Evolutionary conservation across 192 early-diverging fungal genomes (phyloP).

Genomic region (Geranomyces variabilis): DNA sequence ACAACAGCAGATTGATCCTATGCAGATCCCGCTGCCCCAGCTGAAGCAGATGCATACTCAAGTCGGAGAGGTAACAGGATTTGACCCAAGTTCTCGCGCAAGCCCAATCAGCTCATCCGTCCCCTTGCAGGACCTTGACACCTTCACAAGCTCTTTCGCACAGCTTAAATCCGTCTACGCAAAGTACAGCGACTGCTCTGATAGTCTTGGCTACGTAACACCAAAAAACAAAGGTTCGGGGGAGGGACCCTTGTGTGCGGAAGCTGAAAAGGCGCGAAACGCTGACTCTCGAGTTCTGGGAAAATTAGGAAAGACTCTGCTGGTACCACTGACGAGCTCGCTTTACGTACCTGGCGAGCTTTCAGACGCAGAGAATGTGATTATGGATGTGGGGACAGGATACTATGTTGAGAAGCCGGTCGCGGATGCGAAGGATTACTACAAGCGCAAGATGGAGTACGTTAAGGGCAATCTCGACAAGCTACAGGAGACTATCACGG

Average conservation of each 20-base stretch:
- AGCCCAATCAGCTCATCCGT: too few species aligned
- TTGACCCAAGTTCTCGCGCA: slow-evolving; percentile 8
- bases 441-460: slow-evolving; percentile 79
- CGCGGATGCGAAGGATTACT: slow-evolving; percentile 82
- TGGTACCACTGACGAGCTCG: slow-evolving; percentile 80
- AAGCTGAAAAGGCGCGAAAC: not conserved
- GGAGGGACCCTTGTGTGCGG: too few species aligned
- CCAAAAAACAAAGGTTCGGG: slow-evolving; percentile 52
- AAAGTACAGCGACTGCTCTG: slow-evolving; percentile 83
- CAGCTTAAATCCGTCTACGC: slow-evolving; percentile 86
- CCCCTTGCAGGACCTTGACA: slow-evolving; percentile 73
- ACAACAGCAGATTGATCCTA: slow-evolving; percentile 69
- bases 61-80: slow-evolving; percentile 71
- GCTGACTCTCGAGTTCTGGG: too few species aligned
- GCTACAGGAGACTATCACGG: slow-evolving; percentile 78
- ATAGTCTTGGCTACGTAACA: slow-evolving; percentile 66
- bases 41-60: slow-evolving; percentile 80
- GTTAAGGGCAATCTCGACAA: slow-evolving; percentile 80
- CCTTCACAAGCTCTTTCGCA: slow-evolving; percentile 80
- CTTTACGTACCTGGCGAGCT: slow-evolving; percentile 95
- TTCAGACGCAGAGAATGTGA: slow-evolving; percentile 76
- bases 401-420: slow-evolving; percentile 93
- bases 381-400: slow-evolving; percentile 95
- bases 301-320: slow-evolving; percentile 57
- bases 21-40: slow-evolving; percentile 81